Conservation (phyloP, 352 stramenopile species). For the Pythium aquatile region DNA sequence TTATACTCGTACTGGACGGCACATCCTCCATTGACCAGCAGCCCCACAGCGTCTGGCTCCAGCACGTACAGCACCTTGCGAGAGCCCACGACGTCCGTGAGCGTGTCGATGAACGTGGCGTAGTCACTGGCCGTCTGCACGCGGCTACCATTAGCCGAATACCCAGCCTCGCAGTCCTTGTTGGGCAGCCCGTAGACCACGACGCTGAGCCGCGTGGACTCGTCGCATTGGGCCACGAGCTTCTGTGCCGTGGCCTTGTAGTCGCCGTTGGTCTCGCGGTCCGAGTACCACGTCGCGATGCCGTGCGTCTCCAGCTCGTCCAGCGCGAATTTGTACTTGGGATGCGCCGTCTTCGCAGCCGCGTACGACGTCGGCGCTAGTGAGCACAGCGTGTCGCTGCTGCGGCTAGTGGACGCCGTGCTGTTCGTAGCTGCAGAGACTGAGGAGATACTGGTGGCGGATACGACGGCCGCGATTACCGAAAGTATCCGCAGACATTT, state of each 20-base stretch:
- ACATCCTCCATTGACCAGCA: constrained; percentile 50
- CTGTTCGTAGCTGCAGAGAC: background rate
- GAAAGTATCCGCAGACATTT: background rate
- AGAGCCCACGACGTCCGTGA: constrained; percentile 40
- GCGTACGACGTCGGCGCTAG: constrained; percentile 44
- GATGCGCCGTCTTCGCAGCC: constrained; percentile 40
- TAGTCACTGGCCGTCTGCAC: constrained; percentile 47
- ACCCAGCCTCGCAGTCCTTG: constrained; percentile 66
- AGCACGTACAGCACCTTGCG: constrained; percentile 72
- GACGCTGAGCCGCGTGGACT: constrained; percentile 46
- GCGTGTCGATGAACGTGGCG: constrained; percentile 37
- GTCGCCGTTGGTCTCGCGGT: constrained; percentile 35
- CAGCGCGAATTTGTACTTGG: constrained; percentile 44
- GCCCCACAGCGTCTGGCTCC: constrained; percentile 57
- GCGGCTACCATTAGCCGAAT: constrained; percentile 35
- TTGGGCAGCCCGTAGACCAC: constrained; percentile 73
- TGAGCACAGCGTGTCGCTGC: constrained; percentile 44
- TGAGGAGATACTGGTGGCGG: background rate
- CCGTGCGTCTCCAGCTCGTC: constrained; percentile 47
- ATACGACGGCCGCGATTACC: constrained; percentile 2
- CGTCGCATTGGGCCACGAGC: constrained; percentile 37
- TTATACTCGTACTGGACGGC: constrained; percentile 38
- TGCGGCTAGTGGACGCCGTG: constrained; percentile 6
- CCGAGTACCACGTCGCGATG: constrained; percentile 50
- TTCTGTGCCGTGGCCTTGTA: constrained; percentile 34